A percentile compares a stretch with the other conserved stretches of the same genome.
Evolutionary conservation across 2,329 filamentous ascomycete genomes (phyloP).

Genomic region (Aspergillus floridensis): DNA sequence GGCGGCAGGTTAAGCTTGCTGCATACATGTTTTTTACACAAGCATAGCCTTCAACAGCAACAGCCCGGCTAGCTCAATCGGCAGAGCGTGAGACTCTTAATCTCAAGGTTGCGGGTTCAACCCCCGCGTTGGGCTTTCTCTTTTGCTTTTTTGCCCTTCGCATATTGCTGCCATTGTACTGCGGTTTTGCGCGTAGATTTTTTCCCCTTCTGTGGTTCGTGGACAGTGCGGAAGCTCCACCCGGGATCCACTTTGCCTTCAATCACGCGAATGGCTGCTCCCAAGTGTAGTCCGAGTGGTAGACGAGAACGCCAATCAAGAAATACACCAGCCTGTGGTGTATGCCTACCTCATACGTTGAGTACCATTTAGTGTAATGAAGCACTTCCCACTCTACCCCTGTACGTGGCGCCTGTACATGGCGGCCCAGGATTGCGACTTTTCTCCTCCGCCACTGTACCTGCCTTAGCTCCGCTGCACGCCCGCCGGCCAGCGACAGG

Average conservation of each 20-base stretch:
- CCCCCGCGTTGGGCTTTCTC: slow-evolving; percentile 41
- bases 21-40: background rate
- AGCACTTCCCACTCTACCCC: too few relatives aligned
- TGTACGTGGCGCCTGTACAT: too few relatives aligned
- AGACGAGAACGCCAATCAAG: too few relatives aligned
- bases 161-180: background rate
- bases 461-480: too few relatives aligned
- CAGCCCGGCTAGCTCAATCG: slow-evolving; percentile 52
- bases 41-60: background rate
- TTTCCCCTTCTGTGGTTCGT: background rate
- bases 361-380: too few relatives aligned
- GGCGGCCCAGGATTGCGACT: too few relatives aligned
- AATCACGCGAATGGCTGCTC: too few relatives aligned
- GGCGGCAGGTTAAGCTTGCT: background rate
- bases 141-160: slow-evolving; percentile 4
- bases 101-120: slow-evolving; percentile 45
- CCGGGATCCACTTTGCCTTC: background rate
- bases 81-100: slow-evolving; percentile 53
- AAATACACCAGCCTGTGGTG: too few relatives aligned
- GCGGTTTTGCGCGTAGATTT: background rate
- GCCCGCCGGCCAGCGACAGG: too few relatives aligned
- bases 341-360: too few relatives aligned
- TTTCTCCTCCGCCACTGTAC: too few relatives aligned
- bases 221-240: background rate
- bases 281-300: background rate